Percentiles rank a stretch among this genome's conserved stretches.
phyloP scores from a whole-genome alignment of 768 basidiomycete genomes.

The Tulasnella sp. region DNA sequence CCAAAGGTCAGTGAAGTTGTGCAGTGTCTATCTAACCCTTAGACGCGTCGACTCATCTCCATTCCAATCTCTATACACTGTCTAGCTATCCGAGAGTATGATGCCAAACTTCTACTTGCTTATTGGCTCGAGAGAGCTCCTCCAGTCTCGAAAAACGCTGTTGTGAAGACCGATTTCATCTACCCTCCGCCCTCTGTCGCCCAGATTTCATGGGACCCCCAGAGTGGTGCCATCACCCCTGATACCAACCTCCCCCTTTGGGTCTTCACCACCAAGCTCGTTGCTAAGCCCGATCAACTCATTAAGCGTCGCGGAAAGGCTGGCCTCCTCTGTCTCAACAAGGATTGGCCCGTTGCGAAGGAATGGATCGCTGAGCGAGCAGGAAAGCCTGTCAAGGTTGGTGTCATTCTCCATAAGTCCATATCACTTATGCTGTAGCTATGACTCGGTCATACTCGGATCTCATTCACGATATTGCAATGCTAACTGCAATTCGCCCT shows the following conservation, averaged over 20 bases:
- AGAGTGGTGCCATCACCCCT: constrained; percentile 48
- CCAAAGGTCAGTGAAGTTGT: constrained; percentile 17
- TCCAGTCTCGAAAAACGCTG: constrained; percentile 53
- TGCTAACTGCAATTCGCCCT: constrained; percentile 10
- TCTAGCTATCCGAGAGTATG: constrained; percentile 88
- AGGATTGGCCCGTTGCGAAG: constrained; percentile 78
- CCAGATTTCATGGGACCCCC: constrained; percentile 71
- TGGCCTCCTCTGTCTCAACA: constrained; percentile 89
- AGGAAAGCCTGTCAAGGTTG: constrained; percentile 83
- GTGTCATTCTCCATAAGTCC: constrained; percentile 24
- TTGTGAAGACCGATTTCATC: constrained; percentile 45
- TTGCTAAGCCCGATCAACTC: constrained; percentile 95
- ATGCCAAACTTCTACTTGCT: constrained; percentile 93
- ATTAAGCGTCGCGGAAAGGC: constrained; percentile 99
- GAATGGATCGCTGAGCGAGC: constrained; percentile 81
- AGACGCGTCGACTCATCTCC: neutral
- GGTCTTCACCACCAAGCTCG: constrained; percentile 80
- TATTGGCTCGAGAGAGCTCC: constrained; percentile 96
- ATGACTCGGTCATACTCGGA: too few relatives aligned
- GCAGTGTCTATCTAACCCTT: too few relatives aligned
- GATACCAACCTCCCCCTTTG: constrained; percentile 59
- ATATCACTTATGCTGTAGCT: neutral
- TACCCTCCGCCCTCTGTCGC: constrained; percentile 68
- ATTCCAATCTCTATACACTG: neutral
- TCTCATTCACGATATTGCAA: neutral